Evolutionary conservation across 1,284 basidiomycete species (phyloP), one percentile per base, ranked within the genome.

Genomic region (Naganishia albida): DNA sequence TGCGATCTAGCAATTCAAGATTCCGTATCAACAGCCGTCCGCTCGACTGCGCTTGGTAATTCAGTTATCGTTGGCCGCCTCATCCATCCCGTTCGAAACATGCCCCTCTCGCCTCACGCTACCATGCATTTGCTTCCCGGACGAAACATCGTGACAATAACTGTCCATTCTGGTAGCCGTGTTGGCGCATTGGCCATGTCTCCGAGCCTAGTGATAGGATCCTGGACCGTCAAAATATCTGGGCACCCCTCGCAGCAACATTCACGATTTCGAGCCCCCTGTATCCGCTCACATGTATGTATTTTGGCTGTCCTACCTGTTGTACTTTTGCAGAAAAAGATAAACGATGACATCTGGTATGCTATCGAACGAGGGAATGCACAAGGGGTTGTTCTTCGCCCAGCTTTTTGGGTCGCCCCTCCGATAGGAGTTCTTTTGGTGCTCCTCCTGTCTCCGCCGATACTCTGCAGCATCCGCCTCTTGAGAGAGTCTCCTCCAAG

Each of bases 121-220:
- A 23, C 46, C 20, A 12, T 13, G n/a, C 18, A 25, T 20, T 16
- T 16, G 6, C 6, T 16, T 43, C 13, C n/a, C 6, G n/a, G 15
- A 43, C n/a, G 39, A 43, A 20, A 43, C 15, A 43, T 20, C 13
- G 13, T 15, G 6, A 15, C 42, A 43, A 67, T 65, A 64, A 43
- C 43, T 59, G 49, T 62, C 39, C 52, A 44, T 38, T 63, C 25
- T 63, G 66, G 59, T 23, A 15, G 53, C 55, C 26, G 42, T 49
- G 48, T 63, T 25, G 30, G 66, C 42, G 38, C 26, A 40, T 62
- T 20, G 54, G 13, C 54, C 34, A 60, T 46, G 62, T 44, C 26
- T 64, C 54, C 63, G 62, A 74, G 77, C 78, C 78, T 77, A 78
- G 78, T 72, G 78, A 80, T 80, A 78, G 78, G 78, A 78, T 80